Percentiles rank a stretch among this genome's conserved stretches.
These are phyloP conservation scores for Herpetomonas tarakana DNA, from an alignment of 208 protist genomes.

Conservation along the genomic window DNA sequence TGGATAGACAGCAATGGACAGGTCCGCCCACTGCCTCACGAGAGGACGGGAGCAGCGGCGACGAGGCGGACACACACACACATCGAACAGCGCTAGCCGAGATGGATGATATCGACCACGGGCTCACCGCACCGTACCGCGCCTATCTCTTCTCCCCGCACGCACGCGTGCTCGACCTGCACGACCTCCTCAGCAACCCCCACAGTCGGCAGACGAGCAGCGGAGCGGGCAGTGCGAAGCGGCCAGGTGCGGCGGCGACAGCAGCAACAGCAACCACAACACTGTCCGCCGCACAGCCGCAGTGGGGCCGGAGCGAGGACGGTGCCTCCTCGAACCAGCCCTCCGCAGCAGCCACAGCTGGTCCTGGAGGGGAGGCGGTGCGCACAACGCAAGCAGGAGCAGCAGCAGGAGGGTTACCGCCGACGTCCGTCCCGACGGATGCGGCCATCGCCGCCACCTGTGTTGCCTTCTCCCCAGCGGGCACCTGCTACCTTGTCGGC, in stretches of 20 bases:
- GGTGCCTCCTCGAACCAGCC: not conserved
- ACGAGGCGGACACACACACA: not conserved
- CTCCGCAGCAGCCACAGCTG: not conserved
- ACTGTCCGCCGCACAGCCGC: not conserved
- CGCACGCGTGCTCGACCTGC: constrained; percentile 35
- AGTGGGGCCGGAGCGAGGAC: not conserved
- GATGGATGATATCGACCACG: constrained; percentile 33
- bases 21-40: not conserved
- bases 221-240: no score
- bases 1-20: no score
- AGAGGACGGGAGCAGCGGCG: not conserved
- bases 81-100: constrained; percentile 21
- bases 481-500: constrained; percentile 47
- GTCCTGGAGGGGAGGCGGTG: no score
- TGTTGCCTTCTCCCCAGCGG: constrained; percentile 36
- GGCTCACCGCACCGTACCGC: constrained; percentile 25
- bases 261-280: no score
- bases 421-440: not conserved
- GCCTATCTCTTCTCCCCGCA: constrained; percentile 56
- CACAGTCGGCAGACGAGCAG: no score
- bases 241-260: not conserved
- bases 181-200: constrained; percentile 11
- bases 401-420: no score
- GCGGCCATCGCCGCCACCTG: constrained; percentile 26
- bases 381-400: no score